Evolutionary conservation across 2,329 filamentous ascomycete species (phyloP).

Genomic region (Penicillium sp.): DNA sequence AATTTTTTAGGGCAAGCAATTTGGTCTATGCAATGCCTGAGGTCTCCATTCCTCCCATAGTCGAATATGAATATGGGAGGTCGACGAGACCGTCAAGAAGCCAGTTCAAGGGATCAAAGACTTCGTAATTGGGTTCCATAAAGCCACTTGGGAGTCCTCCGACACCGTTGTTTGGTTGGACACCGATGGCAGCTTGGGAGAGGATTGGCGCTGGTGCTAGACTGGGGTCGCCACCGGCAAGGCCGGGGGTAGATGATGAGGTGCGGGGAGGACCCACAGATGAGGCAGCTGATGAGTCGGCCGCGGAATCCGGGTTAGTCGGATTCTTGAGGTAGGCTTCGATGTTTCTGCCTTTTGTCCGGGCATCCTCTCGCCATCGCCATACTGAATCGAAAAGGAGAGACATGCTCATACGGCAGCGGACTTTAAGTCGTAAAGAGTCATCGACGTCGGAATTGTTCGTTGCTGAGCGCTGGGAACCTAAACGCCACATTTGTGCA

Average conservation of each 20-base stretch:
- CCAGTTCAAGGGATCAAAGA: slow-evolving; percentile 92
- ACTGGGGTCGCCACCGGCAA: slow-evolving; percentile 45
- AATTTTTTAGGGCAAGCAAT: neutral
- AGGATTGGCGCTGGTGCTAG: slow-evolving; percentile 40
- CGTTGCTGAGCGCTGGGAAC: slow-evolving; percentile 30
- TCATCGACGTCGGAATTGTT: slow-evolving; percentile 39
- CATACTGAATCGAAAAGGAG: slow-evolving; percentile 67
- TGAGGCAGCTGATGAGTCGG: slow-evolving; percentile 70
- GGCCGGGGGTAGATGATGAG: slow-evolving; percentile 37
- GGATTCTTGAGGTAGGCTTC: slow-evolving; percentile 80
- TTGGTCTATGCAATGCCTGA: slow-evolving; percentile 35
- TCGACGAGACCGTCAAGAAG: slow-evolving; percentile 84
- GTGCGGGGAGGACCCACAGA: slow-evolving; percentile 47
- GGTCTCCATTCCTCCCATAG: slow-evolving; percentile 51
- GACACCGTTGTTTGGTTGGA: slow-evolving; percentile 26
- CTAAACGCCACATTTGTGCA: slow-evolving; percentile 63
- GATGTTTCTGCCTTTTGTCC: slow-evolving; percentile 68
- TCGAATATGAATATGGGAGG: slow-evolving; percentile 69
- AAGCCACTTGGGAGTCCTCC: slow-evolving; percentile 51
- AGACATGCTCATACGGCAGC: slow-evolving; percentile 67
- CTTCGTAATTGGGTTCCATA: slow-evolving; percentile 72
- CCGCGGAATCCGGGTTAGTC: slow-evolving; percentile 77
- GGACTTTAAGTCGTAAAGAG: slow-evolving; percentile 62
- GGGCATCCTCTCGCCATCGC: slow-evolving; percentile 66
- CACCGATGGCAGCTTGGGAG: slow-evolving; percentile 31